A percentile compares a stretch with the other conserved stretches of the same genome.
Evolutionary conservation across 1,139 yeast genomes (phyloP).

Genomic region (Lodderomyces jiufengensis): DNA sequence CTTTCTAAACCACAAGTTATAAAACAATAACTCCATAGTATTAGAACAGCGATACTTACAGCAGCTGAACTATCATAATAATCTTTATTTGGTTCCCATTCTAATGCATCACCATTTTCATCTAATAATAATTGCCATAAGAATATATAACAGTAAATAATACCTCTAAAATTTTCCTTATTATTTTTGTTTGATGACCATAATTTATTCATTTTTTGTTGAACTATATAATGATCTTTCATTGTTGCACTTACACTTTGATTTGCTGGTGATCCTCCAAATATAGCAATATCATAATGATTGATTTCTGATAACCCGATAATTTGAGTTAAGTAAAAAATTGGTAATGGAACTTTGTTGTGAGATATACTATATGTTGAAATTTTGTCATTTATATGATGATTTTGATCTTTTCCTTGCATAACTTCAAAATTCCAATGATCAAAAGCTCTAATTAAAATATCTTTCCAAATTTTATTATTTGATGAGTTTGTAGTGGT

Average conservation of each 20-base stretch:
- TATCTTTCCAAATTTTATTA: slow-evolving; percentile 58
- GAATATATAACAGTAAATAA: slow-evolving; percentile 61
- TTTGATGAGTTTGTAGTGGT: slow-evolving; percentile 3
- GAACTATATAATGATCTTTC: slow-evolving; percentile 52
- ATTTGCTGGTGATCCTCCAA: slow-evolving; percentile 79
- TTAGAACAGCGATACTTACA: slow-evolving; percentile 44
- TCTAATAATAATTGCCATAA: slow-evolving; percentile 58
- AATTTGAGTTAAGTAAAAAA: slow-evolving; percentile 71
- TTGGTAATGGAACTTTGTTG: slow-evolving; percentile 34
- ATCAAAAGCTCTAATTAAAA: slow-evolving; percentile 59
- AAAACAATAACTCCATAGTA: slow-evolving; percentile 47
- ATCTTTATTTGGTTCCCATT: slow-evolving; percentile 34
- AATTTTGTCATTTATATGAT: slow-evolving; percentile 13
- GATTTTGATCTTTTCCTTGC: slow-evolving; percentile 24
- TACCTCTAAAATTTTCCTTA: slow-evolving; percentile 36
- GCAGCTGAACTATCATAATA: slow-evolving; percentile 39
- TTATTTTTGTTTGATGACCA: slow-evolving; percentile 41
- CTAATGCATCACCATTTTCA: slow-evolving; percentile 13
- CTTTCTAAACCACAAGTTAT: slow-evolving; percentile 40
- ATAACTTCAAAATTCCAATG: slow-evolving; percentile 45
- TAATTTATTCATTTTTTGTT: slow-evolving; percentile 45
- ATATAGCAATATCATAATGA: slow-evolving; percentile 74
- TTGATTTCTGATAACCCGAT: slow-evolving; percentile 59
- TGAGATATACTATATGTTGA: slow-evolving; percentile 9
- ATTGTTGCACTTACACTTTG: slow-evolving; percentile 69